Evolutionary conservation across 2,329 filamentous ascomycete genomes (phyloP).

Genomic region (Exophiala lecanii-corni): DNA sequence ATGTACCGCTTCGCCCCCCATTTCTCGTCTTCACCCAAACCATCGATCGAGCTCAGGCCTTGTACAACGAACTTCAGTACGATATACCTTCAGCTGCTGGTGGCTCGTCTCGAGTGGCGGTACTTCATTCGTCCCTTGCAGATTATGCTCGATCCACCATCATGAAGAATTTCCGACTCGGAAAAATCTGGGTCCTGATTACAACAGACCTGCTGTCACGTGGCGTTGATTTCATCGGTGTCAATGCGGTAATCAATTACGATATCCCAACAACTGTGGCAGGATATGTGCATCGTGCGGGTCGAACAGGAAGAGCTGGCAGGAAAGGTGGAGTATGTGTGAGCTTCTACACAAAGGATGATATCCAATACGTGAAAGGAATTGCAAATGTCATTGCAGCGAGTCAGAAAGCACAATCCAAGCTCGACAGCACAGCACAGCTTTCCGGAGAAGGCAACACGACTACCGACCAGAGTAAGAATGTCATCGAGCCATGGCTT

Average conservation of each 20-base stretch:
- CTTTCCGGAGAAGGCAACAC: constrained; percentile 39
- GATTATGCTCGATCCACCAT: constrained; percentile 70
- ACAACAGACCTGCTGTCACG: constrained; percentile 91
- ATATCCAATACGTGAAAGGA: constrained; percentile 82
- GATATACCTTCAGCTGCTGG: constrained; percentile 88
- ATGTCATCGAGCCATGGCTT: constrained; percentile 74
- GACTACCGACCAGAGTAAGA: constrained; percentile 20
- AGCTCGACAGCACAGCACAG: constrained; percentile 20
- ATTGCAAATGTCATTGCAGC: constrained; percentile 88
- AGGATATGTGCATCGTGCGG: constrained; percentile 87
- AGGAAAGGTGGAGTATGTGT: constrained; percentile 83
- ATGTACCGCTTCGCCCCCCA: constrained; percentile 65
- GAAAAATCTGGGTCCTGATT: constrained; percentile 93
- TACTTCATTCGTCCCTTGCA: constrained; percentile 81
- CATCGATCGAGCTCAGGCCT: constrained; percentile 79
- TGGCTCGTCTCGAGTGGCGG: constrained; percentile 76
- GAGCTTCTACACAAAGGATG: constrained; percentile 93
- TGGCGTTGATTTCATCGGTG: constrained; percentile 88
- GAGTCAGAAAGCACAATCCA: constrained; percentile 65
- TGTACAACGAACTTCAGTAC: constrained; percentile 86
- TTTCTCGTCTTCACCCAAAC: constrained; percentile 97
- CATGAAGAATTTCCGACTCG: constrained; percentile 84
- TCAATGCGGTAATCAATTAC: constrained; percentile 96
- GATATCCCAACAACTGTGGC: constrained; percentile 90
- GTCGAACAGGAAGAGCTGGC: constrained; percentile 83